phyloP scores from a whole-genome alignment of 768 basidiomycete species.

The Botryobasidium botryosum region DNA sequence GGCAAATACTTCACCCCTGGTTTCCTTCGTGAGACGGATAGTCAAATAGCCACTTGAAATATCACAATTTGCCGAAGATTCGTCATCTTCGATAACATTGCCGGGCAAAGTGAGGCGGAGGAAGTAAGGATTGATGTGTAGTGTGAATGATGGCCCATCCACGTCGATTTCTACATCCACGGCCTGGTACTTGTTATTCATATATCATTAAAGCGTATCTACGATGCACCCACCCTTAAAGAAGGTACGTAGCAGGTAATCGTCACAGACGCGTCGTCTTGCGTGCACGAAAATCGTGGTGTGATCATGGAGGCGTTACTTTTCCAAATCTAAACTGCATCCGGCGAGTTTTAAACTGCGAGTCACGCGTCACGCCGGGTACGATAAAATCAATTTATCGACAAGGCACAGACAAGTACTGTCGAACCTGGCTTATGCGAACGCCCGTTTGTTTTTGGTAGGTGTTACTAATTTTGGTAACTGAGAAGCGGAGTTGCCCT shows the following conservation, averaged over 20 bases:
- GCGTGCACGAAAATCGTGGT: conserved; percentile 53
- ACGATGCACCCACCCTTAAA: conserved; percentile 28
- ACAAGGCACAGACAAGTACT: no score
- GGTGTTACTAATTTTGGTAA: no score
- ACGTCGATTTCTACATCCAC: conserved; percentile 67
- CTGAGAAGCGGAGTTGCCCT: no score
- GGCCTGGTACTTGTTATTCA: conserved; percentile 35
- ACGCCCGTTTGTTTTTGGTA: no score
- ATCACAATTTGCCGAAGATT: conserved; percentile 57
- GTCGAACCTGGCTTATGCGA: no score
- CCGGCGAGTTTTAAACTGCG: no score
- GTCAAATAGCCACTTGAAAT: conserved; percentile 62
- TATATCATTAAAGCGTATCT: conserved; percentile 1
- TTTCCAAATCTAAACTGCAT: no score
- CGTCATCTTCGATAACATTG: conserved; percentile 47
- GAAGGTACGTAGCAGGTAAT: conserved; percentile 54
- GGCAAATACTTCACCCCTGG: conserved; percentile 45
- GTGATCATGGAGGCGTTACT: conserved; percentile 77
- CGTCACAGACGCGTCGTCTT: conserved; percentile 37
- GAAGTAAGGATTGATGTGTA: conserved; percentile 75
- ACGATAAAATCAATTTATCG: no score
- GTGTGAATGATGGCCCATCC: conserved; percentile 44
- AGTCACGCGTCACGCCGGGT: no score
- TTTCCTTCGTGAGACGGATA: conserved; percentile 53
- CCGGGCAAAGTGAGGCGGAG: conserved; percentile 61